Evolutionary conservation across 1,139 yeast species (phyloP).

Genomic region (Waltiozyma sp.): DNA sequence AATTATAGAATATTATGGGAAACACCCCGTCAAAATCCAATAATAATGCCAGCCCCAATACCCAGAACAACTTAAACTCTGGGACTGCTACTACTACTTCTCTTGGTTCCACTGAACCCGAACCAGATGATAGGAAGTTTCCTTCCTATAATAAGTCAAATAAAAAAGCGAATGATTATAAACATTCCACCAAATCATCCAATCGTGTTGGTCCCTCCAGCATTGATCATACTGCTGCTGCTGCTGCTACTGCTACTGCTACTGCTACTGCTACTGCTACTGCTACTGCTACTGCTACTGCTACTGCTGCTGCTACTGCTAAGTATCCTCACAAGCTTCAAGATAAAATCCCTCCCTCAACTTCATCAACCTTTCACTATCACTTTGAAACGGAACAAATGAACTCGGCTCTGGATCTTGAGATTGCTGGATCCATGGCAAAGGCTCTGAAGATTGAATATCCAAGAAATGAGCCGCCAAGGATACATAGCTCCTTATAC

Average conservation of each 20-base stretch:
- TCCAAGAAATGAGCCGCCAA: background rate
- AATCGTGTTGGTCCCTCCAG: background rate
- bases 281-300: constrained; percentile 5
- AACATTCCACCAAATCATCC: constrained; percentile 2
- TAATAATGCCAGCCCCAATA: constrained; percentile 17
- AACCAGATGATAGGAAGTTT: constrained; percentile 22
- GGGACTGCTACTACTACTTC: constrained; percentile 3
- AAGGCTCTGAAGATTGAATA: constrained; percentile 10
- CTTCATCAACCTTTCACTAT: constrained; percentile 4
- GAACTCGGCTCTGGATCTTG: constrained; percentile 11
- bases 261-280: background rate
- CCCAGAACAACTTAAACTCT: constrained; percentile 13
- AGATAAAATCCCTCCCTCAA: constrained; percentile 1
- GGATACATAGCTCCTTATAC: background rate
- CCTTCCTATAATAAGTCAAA: constrained; percentile 12
- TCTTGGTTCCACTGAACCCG: constrained; percentile 13
- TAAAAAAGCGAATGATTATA: constrained; percentile 1
- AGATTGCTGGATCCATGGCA: constrained; percentile 14
- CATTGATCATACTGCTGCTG: constrained; percentile 1
- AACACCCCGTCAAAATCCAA: constrained; percentile 21
- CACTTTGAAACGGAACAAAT: constrained; percentile 1
- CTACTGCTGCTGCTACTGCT: constrained; percentile 2
- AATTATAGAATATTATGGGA: constrained; percentile 14
- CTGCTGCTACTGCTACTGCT: constrained; percentile 4
- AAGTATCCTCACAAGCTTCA: constrained; percentile 5